Percentiles rank a stretch among this genome's conserved stretches.
Evolutionary conservation across 2,329 filamentous ascomycete genomes (phyloP).

Genomic region (Alternaria solani): DNA sequence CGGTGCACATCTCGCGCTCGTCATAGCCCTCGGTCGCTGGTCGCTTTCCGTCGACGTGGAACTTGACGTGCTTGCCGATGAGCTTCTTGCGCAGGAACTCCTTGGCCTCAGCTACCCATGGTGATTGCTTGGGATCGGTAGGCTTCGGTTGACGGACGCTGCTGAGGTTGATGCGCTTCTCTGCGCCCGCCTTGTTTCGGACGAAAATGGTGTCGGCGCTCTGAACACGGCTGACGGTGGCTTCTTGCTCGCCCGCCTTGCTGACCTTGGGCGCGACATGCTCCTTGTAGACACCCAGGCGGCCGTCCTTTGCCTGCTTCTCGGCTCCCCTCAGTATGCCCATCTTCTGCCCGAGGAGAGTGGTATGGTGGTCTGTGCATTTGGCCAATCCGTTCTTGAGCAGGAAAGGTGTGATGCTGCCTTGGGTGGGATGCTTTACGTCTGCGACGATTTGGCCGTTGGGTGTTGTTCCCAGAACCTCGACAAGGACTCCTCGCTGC

Average conservation of each 20-base stretch:
- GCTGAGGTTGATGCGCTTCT: constrained; percentile 91
- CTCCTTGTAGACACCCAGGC: constrained; percentile 81
- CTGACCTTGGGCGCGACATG: constrained; percentile 72
- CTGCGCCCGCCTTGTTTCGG: constrained; percentile 80
- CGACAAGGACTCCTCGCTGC: constrained; percentile 83
- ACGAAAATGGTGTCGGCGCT: constrained; percentile 89
- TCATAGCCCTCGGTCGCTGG: constrained; percentile 90
- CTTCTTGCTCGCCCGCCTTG: constrained; percentile 73
- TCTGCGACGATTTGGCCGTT: constrained; percentile 91
- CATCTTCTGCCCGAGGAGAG: constrained; percentile 90
- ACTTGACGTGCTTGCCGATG: constrained; percentile 94
- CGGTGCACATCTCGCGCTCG: constrained; percentile 90
- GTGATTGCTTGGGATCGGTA: constrained; percentile 83
- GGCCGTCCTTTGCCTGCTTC: constrained; percentile 79
- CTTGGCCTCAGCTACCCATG: constrained; percentile 92
- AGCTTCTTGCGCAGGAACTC: constrained; percentile 92
- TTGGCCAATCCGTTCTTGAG: constrained; percentile 88
- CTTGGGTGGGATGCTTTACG: constrained; percentile 80
- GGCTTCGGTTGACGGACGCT: constrained; percentile 93
- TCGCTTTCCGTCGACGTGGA: constrained; percentile 89
- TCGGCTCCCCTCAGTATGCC: constrained; percentile 83
- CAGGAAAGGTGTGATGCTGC: constrained; percentile 91
- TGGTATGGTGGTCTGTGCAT: constrained; percentile 96
- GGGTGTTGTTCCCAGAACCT: constrained; percentile 84
- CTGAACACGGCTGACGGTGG: constrained; percentile 82